Evolutionary conservation across 2,329 filamentous ascomycete genomes (phyloP), one percentile per base, ranked within the genome.

Genomic region (Cercospora sp.): DNA sequence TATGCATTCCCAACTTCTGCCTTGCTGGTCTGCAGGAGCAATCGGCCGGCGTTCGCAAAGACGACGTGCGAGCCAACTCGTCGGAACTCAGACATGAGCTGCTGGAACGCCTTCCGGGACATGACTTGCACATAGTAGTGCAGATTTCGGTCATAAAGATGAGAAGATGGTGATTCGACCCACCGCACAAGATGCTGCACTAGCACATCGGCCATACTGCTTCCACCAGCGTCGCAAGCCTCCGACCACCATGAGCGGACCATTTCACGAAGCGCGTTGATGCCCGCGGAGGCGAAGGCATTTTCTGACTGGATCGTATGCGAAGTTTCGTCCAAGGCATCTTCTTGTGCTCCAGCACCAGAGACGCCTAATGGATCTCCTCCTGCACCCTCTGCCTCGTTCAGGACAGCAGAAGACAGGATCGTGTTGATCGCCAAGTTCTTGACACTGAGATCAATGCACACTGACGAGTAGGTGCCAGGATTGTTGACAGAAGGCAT

Each of bases 91-190:
- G 90, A 91, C 91, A 99, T 97, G 40, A 99, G 87, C 80, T 98
- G 94, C 77, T 97, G 92, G 72, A 99, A 92, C 0, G 96, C 95
- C 80, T 99, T 99, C 72, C 92, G 91, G 37, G 93, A 97, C 91
- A 99, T 96, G 88, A 97, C 95, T 79, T 97, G 94, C 65, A 99
- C 94, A 76, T 99, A 98, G 83, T 97, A 95, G 77, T 98, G 93
- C 71, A 99, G 81, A 5, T 94, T 93, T 4, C 91, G 89, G 80
- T 99, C 96, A 78, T 98, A 99, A 66, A 99, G 89, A 81, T 94
- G 97, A 0, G 94, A 97, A 60, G 92, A 91, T 0, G 94, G 92
- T 70, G 90, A 95, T 79, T 97, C 93, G 1, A 98, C 93, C 96
- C 96, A 99, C 71, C 96, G 91, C 21, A 99, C 93, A 4, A 99